Evolutionary conservation across 352 stramenopile species (phyloP).

Genomic region (Pythium rishiriense): DNA sequence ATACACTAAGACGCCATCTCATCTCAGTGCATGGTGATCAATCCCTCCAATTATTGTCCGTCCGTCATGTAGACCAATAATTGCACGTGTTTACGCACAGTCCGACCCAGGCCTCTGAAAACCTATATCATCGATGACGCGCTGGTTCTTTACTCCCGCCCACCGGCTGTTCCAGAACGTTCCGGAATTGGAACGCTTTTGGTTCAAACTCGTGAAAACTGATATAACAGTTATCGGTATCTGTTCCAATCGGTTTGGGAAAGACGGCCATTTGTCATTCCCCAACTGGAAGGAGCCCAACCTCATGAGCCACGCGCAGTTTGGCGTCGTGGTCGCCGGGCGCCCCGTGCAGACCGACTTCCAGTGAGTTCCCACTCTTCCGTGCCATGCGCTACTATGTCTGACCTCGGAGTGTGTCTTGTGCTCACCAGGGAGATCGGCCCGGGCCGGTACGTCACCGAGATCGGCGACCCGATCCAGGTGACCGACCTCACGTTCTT

Average conservation of each 20-base stretch:
- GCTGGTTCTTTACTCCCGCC: background rate
- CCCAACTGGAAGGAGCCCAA: background rate
- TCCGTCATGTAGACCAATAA: background rate
- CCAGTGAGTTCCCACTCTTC: slow-evolving; percentile 16
- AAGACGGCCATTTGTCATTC: no score
- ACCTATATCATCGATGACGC: background rate
- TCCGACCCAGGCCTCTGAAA: slow-evolving; percentile 5
- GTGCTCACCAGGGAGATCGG: slow-evolving; percentile 31
- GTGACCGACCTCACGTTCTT: slow-evolving; percentile 57
- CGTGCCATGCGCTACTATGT: background rate
- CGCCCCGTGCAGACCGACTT: slow-evolving; percentile 48
- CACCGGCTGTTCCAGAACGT: slow-evolving; percentile 27
- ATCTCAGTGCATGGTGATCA: no score
- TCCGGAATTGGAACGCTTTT: background rate
- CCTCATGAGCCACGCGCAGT: slow-evolving; percentile 31
- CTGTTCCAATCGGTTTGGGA: background rate
- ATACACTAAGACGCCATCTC: background rate
- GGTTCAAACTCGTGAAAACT: slow-evolving; percentile 9
- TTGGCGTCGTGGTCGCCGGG: slow-evolving; percentile 44
- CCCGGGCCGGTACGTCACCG: slow-evolving; percentile 34
- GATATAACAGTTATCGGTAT: slow-evolving; percentile 4
- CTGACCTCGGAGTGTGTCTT: background rate
- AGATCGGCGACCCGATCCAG: slow-evolving; percentile 37
- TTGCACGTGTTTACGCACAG: background rate
- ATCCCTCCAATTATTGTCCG: no score